These are phyloP conservation scores for Pichia scutulata DNA, from an alignment of 805 yeast species.

Conservation along the genomic window DNA sequence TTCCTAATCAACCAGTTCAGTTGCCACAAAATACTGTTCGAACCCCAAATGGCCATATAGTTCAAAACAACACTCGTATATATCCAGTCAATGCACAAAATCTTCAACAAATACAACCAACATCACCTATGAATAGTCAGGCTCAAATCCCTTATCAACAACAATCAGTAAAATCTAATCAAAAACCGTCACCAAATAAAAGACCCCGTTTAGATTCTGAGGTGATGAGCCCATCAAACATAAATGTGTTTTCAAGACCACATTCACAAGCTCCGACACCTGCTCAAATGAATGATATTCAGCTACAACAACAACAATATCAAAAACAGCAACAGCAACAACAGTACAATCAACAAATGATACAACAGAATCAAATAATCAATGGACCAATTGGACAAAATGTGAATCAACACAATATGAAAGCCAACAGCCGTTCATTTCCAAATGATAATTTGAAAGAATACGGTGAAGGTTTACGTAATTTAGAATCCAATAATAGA, in stretches of 20 bases:
- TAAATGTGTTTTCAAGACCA: conserved; percentile 1
- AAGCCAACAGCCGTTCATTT: conserved; percentile 1
- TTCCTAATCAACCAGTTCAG: not conserved
- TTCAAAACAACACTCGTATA: not conserved
- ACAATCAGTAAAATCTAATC: conserved; percentile 4
- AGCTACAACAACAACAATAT: conserved; percentile 14
- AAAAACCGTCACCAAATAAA: conserved; percentile 4
- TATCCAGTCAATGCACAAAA: conserved; percentile 9
- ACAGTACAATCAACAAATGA: not conserved
- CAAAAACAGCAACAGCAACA: not conserved
- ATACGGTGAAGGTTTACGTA: conserved; percentile 71
- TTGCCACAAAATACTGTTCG: not conserved
- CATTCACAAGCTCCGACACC: conserved; percentile 7
- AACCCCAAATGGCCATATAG: not conserved
- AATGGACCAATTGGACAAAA: conserved; percentile 10
- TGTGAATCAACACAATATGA: conserved; percentile 15
- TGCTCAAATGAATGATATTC: not conserved
- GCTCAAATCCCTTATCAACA: conserved; percentile 9
- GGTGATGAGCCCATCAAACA: conserved; percentile 1
- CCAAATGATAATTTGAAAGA: conserved; percentile 41
- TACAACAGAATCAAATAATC: not conserved
- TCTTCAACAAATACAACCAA: conserved; percentile 5
- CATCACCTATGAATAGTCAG: conserved; percentile 1
- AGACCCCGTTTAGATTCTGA: conserved; percentile 2
- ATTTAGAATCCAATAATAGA: conserved; percentile 70